These are phyloP conservation scores for Fomitopsis palustris DNA, from an alignment of 1,284 basidiomycete species.

Conservation along the genomic window DNA sequence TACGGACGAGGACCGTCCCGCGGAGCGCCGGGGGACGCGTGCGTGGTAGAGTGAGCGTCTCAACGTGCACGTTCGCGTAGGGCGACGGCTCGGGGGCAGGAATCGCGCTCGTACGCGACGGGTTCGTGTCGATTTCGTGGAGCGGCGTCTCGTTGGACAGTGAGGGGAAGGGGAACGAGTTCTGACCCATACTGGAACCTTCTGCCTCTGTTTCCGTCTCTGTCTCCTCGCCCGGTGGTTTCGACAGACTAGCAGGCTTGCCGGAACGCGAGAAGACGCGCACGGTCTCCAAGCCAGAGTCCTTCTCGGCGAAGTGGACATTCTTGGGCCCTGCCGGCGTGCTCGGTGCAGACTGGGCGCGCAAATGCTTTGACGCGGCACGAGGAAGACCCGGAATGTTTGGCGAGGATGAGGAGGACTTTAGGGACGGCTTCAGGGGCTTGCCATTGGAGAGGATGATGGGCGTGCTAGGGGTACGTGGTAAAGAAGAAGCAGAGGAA, in stretches of 20 bases:
- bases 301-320: slow-evolving; percentile 80
- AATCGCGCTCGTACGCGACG: slow-evolving; percentile 36
- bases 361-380: slow-evolving; percentile 37
- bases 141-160: slow-evolving; percentile 18
- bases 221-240: slow-evolving; percentile 64
- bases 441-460: slow-evolving; percentile 82
- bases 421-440: slow-evolving; percentile 87
- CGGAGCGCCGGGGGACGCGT: slow-evolving; percentile 40
- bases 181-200: slow-evolving; percentile 4
- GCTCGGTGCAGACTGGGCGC: slow-evolving; percentile 61
- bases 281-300: slow-evolving; percentile 75
- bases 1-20: slow-evolving; percentile 67
- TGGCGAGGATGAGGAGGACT: slow-evolving; percentile 60
- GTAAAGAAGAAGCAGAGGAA: slow-evolving; percentile 19
- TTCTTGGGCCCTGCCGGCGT: slow-evolving; percentile 76
- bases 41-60: slow-evolving; percentile 42
- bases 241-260: slow-evolving; percentile 68
- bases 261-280: slow-evolving; percentile 82
- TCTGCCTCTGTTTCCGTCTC: slow-evolving; percentile 77
- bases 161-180: slow-evolving; percentile 22
- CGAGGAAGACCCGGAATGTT: slow-evolving; percentile 48
- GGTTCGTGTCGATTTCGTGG: slow-evolving; percentile 40
- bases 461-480: slow-evolving; percentile 25
- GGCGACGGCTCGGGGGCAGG: slow-evolving; percentile 35
- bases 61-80: slow-evolving; percentile 45